phyloP scores from a whole-genome alignment of 768 basidiomycete genomes.

The Phanerochaete carnosa region DNA sequence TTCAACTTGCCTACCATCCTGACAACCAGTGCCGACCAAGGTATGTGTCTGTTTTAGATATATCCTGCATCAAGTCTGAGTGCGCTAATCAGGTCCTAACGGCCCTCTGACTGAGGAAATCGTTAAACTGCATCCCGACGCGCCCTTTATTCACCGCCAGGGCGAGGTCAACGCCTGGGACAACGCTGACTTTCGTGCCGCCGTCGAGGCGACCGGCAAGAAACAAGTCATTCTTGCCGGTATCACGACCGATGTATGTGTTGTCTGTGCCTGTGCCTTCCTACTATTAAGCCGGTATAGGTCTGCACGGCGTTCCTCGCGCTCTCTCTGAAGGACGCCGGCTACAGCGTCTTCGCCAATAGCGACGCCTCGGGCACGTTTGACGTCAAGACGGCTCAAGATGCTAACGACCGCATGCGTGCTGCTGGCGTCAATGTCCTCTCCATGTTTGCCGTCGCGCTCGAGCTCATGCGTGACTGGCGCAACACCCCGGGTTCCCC shows the following conservation, averaged over 20 bases:
- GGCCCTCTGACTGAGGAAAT: constrained; percentile 46
- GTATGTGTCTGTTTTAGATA: constrained; percentile 20
- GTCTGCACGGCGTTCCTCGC: constrained; percentile 49
- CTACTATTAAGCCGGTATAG: constrained; percentile 19
- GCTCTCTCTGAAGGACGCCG: constrained; percentile 41
- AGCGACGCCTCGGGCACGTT: constrained; percentile 45
- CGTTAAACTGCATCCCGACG: constrained; percentile 40
- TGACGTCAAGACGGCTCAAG: constrained; percentile 36
- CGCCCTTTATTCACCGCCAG: constrained; percentile 41
- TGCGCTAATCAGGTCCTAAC: constrained; percentile 37
- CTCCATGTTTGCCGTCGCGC: constrained; percentile 40
- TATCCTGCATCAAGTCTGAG: neutral
- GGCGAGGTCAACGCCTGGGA: constrained; percentile 55
- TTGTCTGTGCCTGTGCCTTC: neutral
- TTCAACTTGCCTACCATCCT: constrained; percentile 44
- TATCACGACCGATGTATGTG: constrained; percentile 44
- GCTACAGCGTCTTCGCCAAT: constrained; percentile 46
- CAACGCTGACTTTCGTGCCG: constrained; percentile 42
- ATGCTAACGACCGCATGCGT: constrained; percentile 48
- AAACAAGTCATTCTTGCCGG: constrained; percentile 49
- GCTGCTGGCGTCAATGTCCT: constrained; percentile 43
- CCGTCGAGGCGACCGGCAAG: constrained; percentile 46
- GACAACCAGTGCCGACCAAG: constrained; percentile 42
- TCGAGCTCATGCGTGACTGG: constrained; percentile 52
- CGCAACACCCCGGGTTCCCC: constrained; percentile 41